Conservation (phyloP, 2,329 filamentous ascomycete genomes). For the Cryoendolithus antarcticus region DNA sequence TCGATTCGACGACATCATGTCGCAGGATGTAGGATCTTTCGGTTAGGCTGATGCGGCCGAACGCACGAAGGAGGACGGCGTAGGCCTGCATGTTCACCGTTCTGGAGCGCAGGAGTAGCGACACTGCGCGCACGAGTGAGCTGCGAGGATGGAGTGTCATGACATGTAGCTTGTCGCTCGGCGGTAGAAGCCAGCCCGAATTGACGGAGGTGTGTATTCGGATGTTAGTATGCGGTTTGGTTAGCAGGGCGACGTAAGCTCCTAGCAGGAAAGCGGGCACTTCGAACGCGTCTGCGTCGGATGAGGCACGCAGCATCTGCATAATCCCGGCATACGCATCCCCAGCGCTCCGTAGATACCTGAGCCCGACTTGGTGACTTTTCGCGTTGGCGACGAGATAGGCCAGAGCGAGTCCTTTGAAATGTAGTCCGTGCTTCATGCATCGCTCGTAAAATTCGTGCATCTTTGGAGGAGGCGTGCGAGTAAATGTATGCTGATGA, state of each 20-base stretch:
- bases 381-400: constrained; percentile 44
- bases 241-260: constrained; percentile 41
- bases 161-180: too few relatives aligned
- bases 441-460: constrained; percentile 49
- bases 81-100: not conserved
- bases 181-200: constrained; percentile 4
- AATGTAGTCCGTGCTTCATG: constrained; percentile 36
- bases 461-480: constrained; percentile 48
- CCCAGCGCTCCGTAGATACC: constrained; percentile 31
- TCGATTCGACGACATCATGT: not conserved
- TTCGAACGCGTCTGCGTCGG: not conserved
- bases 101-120: not conserved
- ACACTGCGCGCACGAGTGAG: not conserved
- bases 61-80: not conserved
- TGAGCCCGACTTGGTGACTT: constrained; percentile 35
- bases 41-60: too few relatives aligned
- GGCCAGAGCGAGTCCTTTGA: constrained; percentile 39
- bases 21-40: not conserved
- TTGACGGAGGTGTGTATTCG: too few relatives aligned
- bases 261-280: constrained; percentile 30
- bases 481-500: constrained; percentile 52
- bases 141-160: not conserved
- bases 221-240: too few relatives aligned
- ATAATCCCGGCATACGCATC: constrained; percentile 7
- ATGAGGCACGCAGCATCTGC: constrained; percentile 3